These are phyloP conservation scores for Alternaria gansuensis DNA, from an alignment of 2,329 filamentous ascomycete species.

Conservation along the genomic window DNA sequence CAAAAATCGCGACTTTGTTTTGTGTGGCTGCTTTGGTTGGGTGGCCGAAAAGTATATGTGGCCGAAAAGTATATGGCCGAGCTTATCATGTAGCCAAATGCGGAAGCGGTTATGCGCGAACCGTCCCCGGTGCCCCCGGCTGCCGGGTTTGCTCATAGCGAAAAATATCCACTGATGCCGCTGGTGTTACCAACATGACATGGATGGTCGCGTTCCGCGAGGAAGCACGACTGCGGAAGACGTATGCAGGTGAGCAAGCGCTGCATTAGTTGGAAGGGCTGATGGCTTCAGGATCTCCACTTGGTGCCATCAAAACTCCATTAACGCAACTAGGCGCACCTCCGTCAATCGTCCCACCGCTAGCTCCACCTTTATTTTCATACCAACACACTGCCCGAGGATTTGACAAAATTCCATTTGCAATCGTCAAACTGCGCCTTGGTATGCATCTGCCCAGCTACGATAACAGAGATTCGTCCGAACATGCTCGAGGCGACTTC, in stretches of 20 bases:
- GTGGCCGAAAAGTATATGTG: too few species aligned
- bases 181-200: constrained; percentile 9
- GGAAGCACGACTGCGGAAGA: constrained; percentile 9
- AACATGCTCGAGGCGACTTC: constrained; percentile 22
- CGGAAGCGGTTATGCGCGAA: not conserved
- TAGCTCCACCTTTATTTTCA: constrained; percentile 15
- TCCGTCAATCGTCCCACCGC: constrained; percentile 16
- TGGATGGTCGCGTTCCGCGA: constrained; percentile 10
- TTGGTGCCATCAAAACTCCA: constrained; percentile 16
- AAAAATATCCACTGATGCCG: not conserved
- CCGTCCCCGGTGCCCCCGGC: constrained; percentile 1
- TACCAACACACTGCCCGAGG: constrained; percentile 7
- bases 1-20: too few species aligned
- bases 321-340: constrained; percentile 20
- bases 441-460: constrained; percentile 7
- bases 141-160: not conserved
- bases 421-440: constrained; percentile 20
- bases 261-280: constrained; percentile 10
- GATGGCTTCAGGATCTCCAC: constrained; percentile 13
- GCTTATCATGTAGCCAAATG: not conserved
- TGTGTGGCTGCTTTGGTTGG: too few species aligned
- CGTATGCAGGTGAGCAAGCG: constrained; percentile 14
- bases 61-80: too few species aligned
- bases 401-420: constrained; percentile 22
- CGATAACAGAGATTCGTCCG: constrained; percentile 20